Conservation (phyloP, 352 stramenopile genomes). For the Bremia lactucae region DNA sequence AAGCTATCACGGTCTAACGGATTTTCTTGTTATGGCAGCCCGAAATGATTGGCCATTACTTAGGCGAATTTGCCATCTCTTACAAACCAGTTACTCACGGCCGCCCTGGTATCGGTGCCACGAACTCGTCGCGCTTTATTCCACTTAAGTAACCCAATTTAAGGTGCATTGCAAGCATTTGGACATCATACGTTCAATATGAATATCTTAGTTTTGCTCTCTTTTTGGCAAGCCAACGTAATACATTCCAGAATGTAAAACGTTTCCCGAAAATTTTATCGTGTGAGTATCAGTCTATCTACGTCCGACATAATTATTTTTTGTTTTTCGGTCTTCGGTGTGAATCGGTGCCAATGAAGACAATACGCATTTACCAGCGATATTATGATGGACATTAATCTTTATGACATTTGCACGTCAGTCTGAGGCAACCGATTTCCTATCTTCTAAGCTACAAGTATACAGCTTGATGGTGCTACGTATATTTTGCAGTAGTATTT, state of each 20-base stretch:
- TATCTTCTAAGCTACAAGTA: neutral
- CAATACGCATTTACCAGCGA: conserved; percentile 41
- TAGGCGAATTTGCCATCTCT: conserved; percentile 99
- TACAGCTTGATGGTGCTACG: conserved; percentile 4
- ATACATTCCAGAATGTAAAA: conserved; percentile 49
- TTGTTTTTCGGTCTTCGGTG: conserved; percentile 6
- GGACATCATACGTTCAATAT: neutral
- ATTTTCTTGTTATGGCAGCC: conserved; percentile 38
- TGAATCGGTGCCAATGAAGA: conserved; percentile 34
- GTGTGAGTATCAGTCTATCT: conserved; percentile 11
- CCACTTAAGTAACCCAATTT: conserved; percentile 91
- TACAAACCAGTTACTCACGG: conserved; percentile 97
- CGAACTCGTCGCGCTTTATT: conserved; percentile 97
- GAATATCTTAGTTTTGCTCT: conserved; percentile 13
- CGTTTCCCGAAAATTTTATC: conserved; percentile 7
- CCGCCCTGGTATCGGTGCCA: conserved; percentile 97
- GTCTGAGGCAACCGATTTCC: conserved; percentile 56
- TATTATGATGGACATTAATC: conserved; percentile 50
- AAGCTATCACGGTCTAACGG: conserved; percentile 16
- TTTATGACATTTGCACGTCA: conserved; percentile 84
- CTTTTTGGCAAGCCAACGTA: conserved; percentile 70
- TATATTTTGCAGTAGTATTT: conserved; percentile 16
- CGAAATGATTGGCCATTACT: conserved; percentile 99
- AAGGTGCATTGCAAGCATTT: conserved; percentile 6
- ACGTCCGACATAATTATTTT: too few relatives aligned